A percentile compares a stretch with the other conserved stretches of the same genome.
phyloP scores from a whole-genome alignment of 2,329 filamentous ascomycete species.

The Fusarium sp. region DNA sequence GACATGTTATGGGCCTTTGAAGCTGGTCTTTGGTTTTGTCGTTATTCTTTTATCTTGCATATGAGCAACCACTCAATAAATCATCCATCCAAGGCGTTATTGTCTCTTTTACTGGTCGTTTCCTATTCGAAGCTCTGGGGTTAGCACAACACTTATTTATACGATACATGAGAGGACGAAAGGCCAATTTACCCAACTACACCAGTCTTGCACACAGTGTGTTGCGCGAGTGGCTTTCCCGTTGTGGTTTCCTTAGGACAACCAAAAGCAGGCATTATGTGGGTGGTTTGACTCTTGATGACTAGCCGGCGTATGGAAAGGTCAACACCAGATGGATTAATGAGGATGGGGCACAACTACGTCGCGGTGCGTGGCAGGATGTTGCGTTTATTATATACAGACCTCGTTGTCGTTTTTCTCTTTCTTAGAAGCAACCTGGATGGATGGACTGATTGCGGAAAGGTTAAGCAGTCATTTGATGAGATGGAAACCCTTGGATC shows the following conservation, averaged over 20 bases:
- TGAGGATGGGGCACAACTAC: neutral
- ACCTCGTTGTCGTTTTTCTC: neutral
- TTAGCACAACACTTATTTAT: slow-evolving; percentile 8
- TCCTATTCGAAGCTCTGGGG: slow-evolving; percentile 12
- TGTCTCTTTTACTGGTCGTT: slow-evolving; percentile 21
- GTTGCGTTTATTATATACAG: slow-evolving; percentile 26
- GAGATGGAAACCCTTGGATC: slow-evolving; percentile 31
- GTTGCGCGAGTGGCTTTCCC: neutral
- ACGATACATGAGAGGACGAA: slow-evolving; percentile 13
- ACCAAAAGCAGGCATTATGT: slow-evolving; percentile 34
- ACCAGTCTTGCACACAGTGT: neutral
- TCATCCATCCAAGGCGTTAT: slow-evolving; percentile 29
- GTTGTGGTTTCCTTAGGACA: slow-evolving; percentile 31
- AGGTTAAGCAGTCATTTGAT: slow-evolving; percentile 2
- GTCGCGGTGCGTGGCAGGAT: neutral
- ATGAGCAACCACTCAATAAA: slow-evolving; percentile 12
- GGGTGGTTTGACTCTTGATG: slow-evolving; percentile 25
- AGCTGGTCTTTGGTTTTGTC: slow-evolving; percentile 32
- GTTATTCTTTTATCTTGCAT: slow-evolving; percentile 15
- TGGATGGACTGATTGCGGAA: neutral
- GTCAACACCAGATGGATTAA: slow-evolving; percentile 19
- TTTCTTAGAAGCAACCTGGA: slow-evolving; percentile 12
- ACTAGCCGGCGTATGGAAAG: slow-evolving; percentile 32
- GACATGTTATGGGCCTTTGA: slow-evolving; percentile 10
- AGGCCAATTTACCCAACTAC: neutral